Evolutionary conservation across 1,284 basidiomycete genomes (phyloP).

Genomic region (Hortiboletus rubellus): DNA sequence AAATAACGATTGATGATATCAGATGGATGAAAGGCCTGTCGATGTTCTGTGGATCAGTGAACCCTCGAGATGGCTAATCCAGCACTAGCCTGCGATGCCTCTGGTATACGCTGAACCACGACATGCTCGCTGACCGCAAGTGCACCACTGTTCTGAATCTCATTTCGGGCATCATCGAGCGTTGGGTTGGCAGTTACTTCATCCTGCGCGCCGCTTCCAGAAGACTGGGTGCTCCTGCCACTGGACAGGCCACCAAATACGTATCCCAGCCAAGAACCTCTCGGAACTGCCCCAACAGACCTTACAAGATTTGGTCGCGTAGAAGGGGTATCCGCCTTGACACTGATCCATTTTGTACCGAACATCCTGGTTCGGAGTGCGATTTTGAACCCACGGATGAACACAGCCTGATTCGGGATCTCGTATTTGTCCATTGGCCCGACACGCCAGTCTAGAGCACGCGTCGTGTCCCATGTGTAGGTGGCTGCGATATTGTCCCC

Average conservation of each 20-base stretch:
- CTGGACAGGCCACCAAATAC: background rate
- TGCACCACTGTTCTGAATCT: background rate
- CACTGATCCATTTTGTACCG: slow-evolving; percentile 2
- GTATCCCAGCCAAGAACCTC: background rate
- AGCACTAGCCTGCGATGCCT: no score
- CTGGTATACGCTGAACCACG: no score
- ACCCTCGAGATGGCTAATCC: no score
- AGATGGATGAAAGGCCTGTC: background rate
- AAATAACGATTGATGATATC: no score
- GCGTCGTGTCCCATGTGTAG: no score
- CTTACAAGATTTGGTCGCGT: no score
- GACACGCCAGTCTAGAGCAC: no score
- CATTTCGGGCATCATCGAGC: background rate
- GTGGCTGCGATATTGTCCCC: no score
- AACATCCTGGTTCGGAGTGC: slow-evolving; percentile 4
- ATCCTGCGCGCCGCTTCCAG: background rate
- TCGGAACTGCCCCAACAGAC: no score
- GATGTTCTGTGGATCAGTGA: no score
- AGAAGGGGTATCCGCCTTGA: background rate
- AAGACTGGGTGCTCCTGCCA: background rate
- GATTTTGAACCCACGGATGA: slow-evolving; percentile 8
- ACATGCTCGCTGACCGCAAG: background rate
- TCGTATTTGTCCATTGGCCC: no score
- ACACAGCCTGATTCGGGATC: no score
- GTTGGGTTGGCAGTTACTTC: background rate